Evolutionary conservation across 2,329 filamentous ascomycete genomes (phyloP).

Genomic region (Dactylellina drechsleri): DNA sequence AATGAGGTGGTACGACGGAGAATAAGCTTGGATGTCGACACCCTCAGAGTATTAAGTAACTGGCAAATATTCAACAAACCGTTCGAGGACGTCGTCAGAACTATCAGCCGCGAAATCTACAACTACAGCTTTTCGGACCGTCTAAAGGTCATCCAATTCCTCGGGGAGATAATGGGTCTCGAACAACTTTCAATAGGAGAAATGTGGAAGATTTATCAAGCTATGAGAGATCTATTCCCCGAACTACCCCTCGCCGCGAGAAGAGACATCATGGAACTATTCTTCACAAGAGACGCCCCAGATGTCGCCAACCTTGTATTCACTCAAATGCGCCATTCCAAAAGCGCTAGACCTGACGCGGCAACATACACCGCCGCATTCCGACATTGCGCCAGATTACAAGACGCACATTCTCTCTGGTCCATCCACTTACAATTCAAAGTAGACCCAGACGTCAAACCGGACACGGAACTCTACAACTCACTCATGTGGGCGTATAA

Average conservation of each 20-base stretch:
- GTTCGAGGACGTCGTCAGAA: slow-evolving; percentile 56
- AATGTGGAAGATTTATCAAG: slow-evolving; percentile 48
- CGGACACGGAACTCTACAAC: slow-evolving; percentile 80
- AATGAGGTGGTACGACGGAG: slow-evolving; percentile 55
- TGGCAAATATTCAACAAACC: slow-evolving; percentile 55
- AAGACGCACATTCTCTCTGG: slow-evolving; percentile 73
- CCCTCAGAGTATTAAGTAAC: slow-evolving; percentile 48
- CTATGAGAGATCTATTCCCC: slow-evolving; percentile 59
- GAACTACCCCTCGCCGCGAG: slow-evolving; percentile 74
- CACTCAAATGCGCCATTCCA: slow-evolving; percentile 87
- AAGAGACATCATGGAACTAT: slow-evolving; percentile 79
- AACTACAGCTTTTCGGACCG: slow-evolving; percentile 56
- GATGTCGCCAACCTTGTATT: slow-evolving; percentile 90
- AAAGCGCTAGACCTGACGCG: slow-evolving; percentile 71
- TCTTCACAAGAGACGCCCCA: slow-evolving; percentile 78
- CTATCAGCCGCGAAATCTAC: slow-evolving; percentile 55
- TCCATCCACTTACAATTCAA: slow-evolving; percentile 93
- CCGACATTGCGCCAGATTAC: slow-evolving; percentile 74
- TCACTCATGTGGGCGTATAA: slow-evolving; percentile 87
- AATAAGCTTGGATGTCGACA: slow-evolving; percentile 41
- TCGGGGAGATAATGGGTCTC: slow-evolving; percentile 57
- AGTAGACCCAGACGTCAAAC: slow-evolving; percentile 82
- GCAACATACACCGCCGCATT: slow-evolving; percentile 83
- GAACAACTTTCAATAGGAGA: slow-evolving; percentile 19
- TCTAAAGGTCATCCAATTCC: slow-evolving; percentile 55